Evolutionary conservation across 176 grass and related monocot genomes (phyloP), one percentile per base, ranked within the genome.

Genomic region (Hyparrhenia diplandra): DNA sequence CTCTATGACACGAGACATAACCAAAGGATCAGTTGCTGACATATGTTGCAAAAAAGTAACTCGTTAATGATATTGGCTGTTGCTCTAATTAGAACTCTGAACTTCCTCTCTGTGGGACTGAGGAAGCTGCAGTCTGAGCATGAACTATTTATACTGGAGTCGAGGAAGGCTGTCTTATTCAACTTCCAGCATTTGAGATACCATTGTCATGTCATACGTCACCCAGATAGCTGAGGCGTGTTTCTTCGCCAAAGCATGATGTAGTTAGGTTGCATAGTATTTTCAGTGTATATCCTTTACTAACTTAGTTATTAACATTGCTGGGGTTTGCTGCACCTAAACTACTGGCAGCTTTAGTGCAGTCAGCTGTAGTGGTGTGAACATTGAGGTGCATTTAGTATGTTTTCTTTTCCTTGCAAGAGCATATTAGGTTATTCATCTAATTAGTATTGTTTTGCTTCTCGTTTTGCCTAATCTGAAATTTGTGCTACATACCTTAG

Each of bases 101-200:
- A 35, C 47, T 87, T 65, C 71, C 67, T 79, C 31, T 41, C 46
- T 79, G 18, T 58, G 30, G 66, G 31, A 54, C 52, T 73, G 64
- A 59, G 68, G 69, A 82, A 80, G 35, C 13, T 40, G 61, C 18
- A 54, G 63, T 67, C n/a, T 42, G 54, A 46, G 45, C 14, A 84
- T 12, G 72, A 40, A 61, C 76, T 81, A 81, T 77, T 87, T 92
- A 90, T 85, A 69, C 34, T 54, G 67, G 75, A 36, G 24, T 52
- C 16, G 72, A 90, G 82, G 78, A 64, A 80, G 67, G 82, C 82
- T 73, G 88, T 94, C 85, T 37, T 87, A 57, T 79, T 90, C 82
- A 82, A 67, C 82, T 88, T 91, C 88, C 54, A 75, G 77, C 75
- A 93, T 54, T 69, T 74, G 52, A 84, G 76, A 93, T 76, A 79